A percentile compares a stretch with the other conserved stretches of the same genome.
These are phyloP conservation scores for Anisodus tanguticus DNA, from an alignment of 257 asterid species.

Conservation along the genomic window DNA sequence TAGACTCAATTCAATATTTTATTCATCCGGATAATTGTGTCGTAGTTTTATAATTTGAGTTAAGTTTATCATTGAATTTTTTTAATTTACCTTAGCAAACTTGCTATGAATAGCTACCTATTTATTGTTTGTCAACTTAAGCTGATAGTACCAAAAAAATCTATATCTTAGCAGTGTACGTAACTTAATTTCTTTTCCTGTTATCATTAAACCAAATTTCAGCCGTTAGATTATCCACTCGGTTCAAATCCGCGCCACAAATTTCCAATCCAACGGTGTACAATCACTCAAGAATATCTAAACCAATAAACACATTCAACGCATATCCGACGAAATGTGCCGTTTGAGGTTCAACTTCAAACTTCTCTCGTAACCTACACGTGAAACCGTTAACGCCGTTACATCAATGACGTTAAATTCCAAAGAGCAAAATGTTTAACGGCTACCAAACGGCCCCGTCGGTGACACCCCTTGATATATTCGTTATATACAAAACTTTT, in stretches of 20 bases:
- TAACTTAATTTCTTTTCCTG: too few relatives aligned
- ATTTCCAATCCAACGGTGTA: not conserved
- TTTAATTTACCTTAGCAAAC: too few relatives aligned
- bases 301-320: not conserved
- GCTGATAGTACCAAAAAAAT: too few relatives aligned
- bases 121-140: too few relatives aligned
- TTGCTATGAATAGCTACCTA: too few relatives aligned
- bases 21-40: too few relatives aligned
- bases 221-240: not conserved
- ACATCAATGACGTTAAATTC: not conserved
- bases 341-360: slow-evolving; percentile 83
- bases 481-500: slow-evolving; percentile 74
- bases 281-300: not conserved
- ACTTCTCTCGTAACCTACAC: slow-evolving; percentile 70
- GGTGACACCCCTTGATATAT: slow-evolving; percentile 47
- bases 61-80: too few relatives aligned
- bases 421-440: slow-evolving; percentile 40
- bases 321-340: slow-evolving; percentile 44
- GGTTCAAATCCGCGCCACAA: not conserved
- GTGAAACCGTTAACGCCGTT: slow-evolving; percentile 60
- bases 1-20: too few relatives aligned
- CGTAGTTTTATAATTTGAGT: too few relatives aligned
- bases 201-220: not conserved
- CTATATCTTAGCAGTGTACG: too few relatives aligned
- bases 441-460: slow-evolving; percentile 70